Evolutionary conservation across 2,329 filamentous ascomycete genomes (phyloP).

Genomic region (Cladophialophora carrionii): DNA sequence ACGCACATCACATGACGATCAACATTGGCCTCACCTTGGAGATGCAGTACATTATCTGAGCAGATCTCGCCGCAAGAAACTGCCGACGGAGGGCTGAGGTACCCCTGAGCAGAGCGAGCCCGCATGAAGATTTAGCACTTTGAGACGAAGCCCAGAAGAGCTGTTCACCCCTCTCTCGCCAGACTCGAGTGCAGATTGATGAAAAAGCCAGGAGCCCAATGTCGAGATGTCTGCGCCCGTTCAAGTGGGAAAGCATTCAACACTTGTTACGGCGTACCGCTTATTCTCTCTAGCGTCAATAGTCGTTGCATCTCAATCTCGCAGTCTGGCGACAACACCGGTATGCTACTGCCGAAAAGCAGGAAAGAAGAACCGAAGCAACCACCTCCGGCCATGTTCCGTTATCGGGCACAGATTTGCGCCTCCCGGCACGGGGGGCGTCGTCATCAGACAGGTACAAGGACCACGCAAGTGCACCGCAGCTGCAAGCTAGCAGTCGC

Average conservation of each 20-base stretch:
- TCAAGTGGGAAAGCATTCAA: not conserved
- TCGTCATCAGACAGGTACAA: conserved; percentile 3
- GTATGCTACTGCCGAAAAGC: not conserved
- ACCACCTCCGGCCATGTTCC: not conserved
- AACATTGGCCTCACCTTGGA: not conserved
- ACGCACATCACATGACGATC: not conserved
- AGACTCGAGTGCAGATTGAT: not conserved
- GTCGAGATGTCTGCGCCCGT: too few relatives aligned
- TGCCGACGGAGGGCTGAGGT: not conserved
- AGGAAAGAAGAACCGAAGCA: not conserved
- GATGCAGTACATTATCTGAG: not conserved
- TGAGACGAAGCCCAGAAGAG: not conserved
- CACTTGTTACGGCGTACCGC: too few relatives aligned
- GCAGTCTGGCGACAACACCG: not conserved
- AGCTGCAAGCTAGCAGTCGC: not conserved
- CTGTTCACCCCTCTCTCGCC: not conserved
- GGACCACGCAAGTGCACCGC: not conserved
- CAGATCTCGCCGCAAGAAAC: not conserved
- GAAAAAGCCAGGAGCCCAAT: not conserved
- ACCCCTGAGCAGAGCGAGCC: not conserved
- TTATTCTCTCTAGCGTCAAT: too few relatives aligned
- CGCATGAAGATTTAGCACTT: not conserved
- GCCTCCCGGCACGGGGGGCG: not conserved
- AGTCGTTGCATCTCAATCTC: not conserved
- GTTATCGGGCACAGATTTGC: not conserved